Evolutionary conservation across 805 yeast genomes (phyloP), one percentile per base, ranked within the genome.

Genomic region (Pichia nakasei): DNA sequence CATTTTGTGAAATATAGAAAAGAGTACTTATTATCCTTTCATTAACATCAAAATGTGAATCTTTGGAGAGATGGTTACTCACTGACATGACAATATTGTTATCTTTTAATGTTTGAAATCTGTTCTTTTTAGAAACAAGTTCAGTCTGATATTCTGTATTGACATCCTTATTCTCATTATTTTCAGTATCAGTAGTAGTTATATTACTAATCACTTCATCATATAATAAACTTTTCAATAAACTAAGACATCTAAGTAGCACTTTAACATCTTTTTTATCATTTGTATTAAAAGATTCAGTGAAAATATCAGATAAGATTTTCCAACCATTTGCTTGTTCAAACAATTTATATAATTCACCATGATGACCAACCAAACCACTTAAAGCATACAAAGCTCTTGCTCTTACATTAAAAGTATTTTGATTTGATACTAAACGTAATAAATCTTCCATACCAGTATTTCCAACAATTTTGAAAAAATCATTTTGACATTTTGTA

Each of bases 351-450:
- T 77, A 78, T 3, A 79, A 82, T 0, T 63, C 64, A 22, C 65
- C 62, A 56, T 78, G 80, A 63, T 91, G 89, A 56, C 95, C 76
- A 7, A 87, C 62, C 13, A 80, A 67, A 34, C 82, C 78, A 0
- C 94, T 75, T 17, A 91, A 63, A 0, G 97, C 96, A 58, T 84
- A 85, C 22, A 88, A 57, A 0, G 86, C 79, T 59, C 89, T 89
- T 29, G 74, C 60, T 42, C 73, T 67, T 22, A 78, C 73, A 3
- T 50, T 58, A 20, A 60, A 58, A 3, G 40, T 45, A 12, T 24
- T 38, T 2, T 39, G 32, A 42, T 52, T 45, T 2, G 48, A 32
- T 26, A 56, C 48, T 0, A 78, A 52, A 1, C 59, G 45, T 11
- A 82, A 60, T 43, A 82, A 63, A 42, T 60, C 62, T n/a, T 56